A percentile compares a stretch with the other conserved stretches of the same genome.
Evolutionary conservation across 2,329 filamentous ascomycete genomes (phyloP).

Genomic region (Ramularia endophylla): DNA sequence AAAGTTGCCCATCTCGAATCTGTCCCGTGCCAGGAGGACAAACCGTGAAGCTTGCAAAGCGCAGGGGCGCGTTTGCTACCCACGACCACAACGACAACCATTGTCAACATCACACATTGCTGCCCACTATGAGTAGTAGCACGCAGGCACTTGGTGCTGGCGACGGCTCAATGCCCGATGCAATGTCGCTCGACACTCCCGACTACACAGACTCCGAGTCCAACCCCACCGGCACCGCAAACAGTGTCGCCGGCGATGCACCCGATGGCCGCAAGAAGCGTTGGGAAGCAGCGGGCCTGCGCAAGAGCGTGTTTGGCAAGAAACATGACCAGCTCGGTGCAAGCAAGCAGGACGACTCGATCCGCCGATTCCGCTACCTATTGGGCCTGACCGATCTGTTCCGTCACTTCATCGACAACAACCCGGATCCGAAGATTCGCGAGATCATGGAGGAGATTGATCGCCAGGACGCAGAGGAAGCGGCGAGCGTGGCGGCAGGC

Average conservation of each 20-base stretch:
- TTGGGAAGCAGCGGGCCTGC: conserved; percentile 80
- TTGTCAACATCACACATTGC: not conserved
- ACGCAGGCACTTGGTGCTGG: conserved; percentile 23
- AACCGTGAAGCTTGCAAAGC: too few species aligned
- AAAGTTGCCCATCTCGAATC: conserved; percentile 4
- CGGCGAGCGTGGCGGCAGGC: conserved; percentile 61
- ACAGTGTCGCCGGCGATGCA: conserved; percentile 75
- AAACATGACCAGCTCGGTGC: conserved; percentile 90
- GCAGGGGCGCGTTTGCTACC: conserved; percentile 1
- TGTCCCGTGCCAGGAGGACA: too few species aligned
- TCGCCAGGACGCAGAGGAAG: conserved; percentile 73
- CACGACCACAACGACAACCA: not conserved
- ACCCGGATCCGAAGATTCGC: conserved; percentile 89
- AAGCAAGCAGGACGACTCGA: conserved; percentile 95
- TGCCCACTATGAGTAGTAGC: conserved; percentile 20
- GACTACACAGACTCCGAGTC: conserved; percentile 63
- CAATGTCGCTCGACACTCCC: conserved; percentile 50
- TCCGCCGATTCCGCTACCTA: conserved; percentile 89
- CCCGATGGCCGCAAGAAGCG: conserved; percentile 77
- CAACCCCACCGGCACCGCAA: conserved; percentile 64
- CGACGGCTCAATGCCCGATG: conserved; percentile 28
- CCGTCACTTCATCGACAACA: conserved; percentile 97
- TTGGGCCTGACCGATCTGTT: conserved; percentile 94
- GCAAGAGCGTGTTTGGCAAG: conserved; percentile 87
- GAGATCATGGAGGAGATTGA: conserved; percentile 94